phyloP scores from a whole-genome alignment of 441 rosid species.

The Populus hybrid region DNA sequence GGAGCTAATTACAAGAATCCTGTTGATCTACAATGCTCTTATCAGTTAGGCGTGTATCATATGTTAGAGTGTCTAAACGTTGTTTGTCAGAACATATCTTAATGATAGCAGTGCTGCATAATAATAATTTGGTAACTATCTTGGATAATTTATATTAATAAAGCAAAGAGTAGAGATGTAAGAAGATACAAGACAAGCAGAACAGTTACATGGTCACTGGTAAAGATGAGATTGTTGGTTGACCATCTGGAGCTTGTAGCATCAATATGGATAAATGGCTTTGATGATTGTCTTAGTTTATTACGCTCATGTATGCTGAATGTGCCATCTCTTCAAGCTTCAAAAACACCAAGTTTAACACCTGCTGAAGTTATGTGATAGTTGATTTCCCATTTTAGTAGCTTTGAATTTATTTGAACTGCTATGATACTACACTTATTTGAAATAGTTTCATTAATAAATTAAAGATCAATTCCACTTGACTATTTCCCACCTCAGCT shows the following conservation, averaged over 20 bases:
- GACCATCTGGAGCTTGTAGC: no score
- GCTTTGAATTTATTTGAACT: not conserved
- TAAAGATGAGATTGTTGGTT: no score
- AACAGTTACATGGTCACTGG: no score
- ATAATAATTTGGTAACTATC: not conserved
- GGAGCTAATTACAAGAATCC: not conserved
- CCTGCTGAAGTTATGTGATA: not conserved
- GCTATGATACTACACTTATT: not conserved
- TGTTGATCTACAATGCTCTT: not conserved
- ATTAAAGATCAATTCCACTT: not conserved
- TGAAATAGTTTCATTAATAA: not conserved
- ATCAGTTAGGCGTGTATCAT: not conserved
- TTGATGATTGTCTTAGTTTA: no score
- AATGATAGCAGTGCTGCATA: no score
- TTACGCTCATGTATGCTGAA: no score
- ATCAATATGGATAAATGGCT: no score
- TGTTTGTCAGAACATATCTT: not conserved
- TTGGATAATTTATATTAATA: no score
- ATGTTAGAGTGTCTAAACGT: not conserved
- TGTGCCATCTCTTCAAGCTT: not conserved
- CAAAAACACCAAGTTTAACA: no score
- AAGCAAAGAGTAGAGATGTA: no score
- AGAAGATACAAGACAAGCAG: no score
- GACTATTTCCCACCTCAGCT: not conserved
- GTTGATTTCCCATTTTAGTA: not conserved